Evolutionary conservation across 2,329 filamentous ascomycete species (phyloP).

Genomic region (Ascochyta fabae): DNA sequence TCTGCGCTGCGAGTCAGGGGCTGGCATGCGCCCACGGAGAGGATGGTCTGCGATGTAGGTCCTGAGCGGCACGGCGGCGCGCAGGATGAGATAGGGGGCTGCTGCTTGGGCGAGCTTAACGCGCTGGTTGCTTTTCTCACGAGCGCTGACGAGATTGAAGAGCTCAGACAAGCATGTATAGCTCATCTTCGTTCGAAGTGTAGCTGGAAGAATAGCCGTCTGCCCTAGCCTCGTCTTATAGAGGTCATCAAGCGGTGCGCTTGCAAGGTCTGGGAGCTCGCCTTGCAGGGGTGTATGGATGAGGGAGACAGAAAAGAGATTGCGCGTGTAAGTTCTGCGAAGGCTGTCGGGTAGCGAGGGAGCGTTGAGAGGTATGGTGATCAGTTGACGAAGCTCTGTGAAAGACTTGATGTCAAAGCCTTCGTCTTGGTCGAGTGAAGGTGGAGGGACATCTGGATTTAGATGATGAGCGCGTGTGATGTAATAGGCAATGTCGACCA

Average conservation of each 20-base stretch:
- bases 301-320: conserved; percentile 81
- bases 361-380: conserved; percentile 76
- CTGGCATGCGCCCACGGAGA: conserved; percentile 83
- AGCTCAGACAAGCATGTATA: conserved; percentile 84
- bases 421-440: conserved; percentile 66
- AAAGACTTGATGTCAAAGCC: conserved; percentile 82
- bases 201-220: conserved; percentile 71
- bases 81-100: conserved; percentile 81
- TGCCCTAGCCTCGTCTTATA: conserved; percentile 72
- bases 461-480: conserved; percentile 50
- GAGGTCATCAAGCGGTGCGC: conserved; percentile 65
- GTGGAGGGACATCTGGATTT: conserved; percentile 43
- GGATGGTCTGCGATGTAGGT: conserved; percentile 91
- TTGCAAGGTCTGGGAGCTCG: conserved; percentile 60
- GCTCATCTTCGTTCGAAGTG: conserved; percentile 72
- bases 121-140: conserved; percentile 54
- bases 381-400: conserved; percentile 69
- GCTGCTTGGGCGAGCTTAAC: conserved; percentile 74
- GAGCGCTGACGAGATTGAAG: conserved; percentile 58
- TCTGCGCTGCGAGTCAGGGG: conserved; percentile 78
- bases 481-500: conserved; percentile 45
- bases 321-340: conserved; percentile 73
- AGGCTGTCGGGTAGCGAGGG: conserved; percentile 69
- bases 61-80: conserved; percentile 80
- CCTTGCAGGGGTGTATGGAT: conserved; percentile 73